Evolutionary conservation across 345 rosid genomes (phyloP).

Genomic region (Lepidium didymum): DNA sequence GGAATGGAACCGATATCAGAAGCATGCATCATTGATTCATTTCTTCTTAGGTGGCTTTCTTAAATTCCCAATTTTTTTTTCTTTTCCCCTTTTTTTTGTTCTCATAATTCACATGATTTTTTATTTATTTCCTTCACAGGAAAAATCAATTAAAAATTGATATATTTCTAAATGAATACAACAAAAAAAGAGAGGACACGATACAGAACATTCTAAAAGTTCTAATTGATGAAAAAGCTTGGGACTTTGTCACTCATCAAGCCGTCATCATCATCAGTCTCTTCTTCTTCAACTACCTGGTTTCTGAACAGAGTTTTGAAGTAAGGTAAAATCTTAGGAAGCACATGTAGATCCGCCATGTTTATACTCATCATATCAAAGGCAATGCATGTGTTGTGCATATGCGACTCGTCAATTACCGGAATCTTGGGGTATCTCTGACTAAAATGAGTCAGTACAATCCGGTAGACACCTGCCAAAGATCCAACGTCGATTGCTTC

Average conservation of each 20-base stretch:
- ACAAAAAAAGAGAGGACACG: neutral
- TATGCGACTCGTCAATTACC: conserved; percentile 62
- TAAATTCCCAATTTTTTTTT: neutral
- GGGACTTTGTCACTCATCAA: conserved; percentile 13
- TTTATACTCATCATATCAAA: conserved; percentile 94
- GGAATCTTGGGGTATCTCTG: conserved; percentile 95
- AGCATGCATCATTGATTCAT: neutral
- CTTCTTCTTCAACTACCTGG: conserved; percentile 50
- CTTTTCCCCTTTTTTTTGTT: too few relatives aligned
- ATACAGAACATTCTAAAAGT: neutral
- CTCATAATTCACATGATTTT: neutral
- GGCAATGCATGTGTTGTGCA: conserved; percentile 92
- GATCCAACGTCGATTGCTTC: conserved; percentile 86
- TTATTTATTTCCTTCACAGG: neutral
- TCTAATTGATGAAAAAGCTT: conserved; percentile 20
- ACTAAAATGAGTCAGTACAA: conserved; percentile 94
- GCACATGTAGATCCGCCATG: conserved; percentile 73
- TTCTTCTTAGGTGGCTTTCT: neutral
- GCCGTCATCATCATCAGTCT: conserved; percentile 53
- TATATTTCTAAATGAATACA: neutral
- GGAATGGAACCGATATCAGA: conserved; percentile 10
- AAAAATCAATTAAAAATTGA: conserved; percentile 12
- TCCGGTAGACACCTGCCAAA: conserved; percentile 60
- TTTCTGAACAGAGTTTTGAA: conserved; percentile 74
- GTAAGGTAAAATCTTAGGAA: conserved; percentile 80